Evolutionary conservation across 169 alveolate species (phyloP).

Genomic region (Plasmodium ovale): DNA sequence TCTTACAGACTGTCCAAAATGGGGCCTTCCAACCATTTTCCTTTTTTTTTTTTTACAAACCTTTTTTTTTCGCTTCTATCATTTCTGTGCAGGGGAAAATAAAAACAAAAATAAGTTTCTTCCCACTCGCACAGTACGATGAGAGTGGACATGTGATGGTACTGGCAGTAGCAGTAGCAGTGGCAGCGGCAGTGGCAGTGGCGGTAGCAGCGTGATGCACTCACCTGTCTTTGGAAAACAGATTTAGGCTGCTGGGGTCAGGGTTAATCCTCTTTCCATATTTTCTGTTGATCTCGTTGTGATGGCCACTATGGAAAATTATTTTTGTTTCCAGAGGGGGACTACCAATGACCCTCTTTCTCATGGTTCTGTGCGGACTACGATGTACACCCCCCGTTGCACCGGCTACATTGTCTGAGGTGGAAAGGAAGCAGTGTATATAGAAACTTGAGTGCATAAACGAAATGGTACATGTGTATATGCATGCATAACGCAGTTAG

Average conservation of each 20-base stretch:
- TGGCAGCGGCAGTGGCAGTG: too few species aligned
- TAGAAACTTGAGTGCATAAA: too few species aligned
- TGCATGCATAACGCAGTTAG: too few species aligned
- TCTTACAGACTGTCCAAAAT: background rate
- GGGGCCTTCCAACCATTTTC: too few species aligned
- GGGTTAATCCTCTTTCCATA: constrained; percentile 22
- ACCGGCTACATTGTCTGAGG: background rate
- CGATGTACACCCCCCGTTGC: background rate
- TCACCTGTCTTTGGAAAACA: constrained; percentile 23
- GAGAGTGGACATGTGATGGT: too few species aligned
- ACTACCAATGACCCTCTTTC: background rate
- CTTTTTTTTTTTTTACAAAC: background rate
- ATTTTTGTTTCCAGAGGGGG: constrained; percentile 18
- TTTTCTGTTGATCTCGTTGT: constrained; percentile 6
- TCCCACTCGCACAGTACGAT: background rate
- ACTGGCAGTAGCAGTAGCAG: too few species aligned
- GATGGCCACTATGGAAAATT: constrained; percentile 10
- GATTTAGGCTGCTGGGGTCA: constrained; percentile 4
- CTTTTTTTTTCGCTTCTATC: constrained; percentile 9
- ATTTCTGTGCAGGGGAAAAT: background rate
- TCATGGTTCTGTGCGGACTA: background rate
- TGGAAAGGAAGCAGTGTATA: background rate
- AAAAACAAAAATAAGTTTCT: background rate
- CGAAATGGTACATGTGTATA: too few species aligned
- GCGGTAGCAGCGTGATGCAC: too few species aligned